Evolutionary conservation across 176 grass and related monocot genomes (phyloP), one percentile per base, ranked within the genome.

Genomic region (Zizania latifolia): DNA sequence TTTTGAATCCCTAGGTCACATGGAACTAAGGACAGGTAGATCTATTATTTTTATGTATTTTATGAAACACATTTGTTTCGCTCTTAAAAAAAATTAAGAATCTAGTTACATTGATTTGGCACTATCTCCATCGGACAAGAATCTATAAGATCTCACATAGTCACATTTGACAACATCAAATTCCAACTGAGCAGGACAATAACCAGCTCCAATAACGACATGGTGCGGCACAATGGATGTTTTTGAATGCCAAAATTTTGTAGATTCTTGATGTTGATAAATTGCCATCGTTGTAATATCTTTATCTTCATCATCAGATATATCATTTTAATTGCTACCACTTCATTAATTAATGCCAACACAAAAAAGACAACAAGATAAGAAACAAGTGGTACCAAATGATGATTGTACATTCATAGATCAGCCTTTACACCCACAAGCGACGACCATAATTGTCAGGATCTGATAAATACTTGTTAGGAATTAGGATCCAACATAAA

Each of bases 401-500:
- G 9, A 56, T 32, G 23, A 10, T 31, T 53, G 64, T 37, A 79
- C 48, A 59, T 66, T 72, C 21, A 65, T 8, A 58, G 34, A 57
- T 66, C 46, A 67, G 6, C 10, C 38, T 82, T 75, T 83, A 65
- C 68, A 85, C 17, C 23, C 54, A 41, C 34, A 41, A 1, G 24
- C 7, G 24, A 0, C 15, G 39, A 36, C 8, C 50, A 59, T 37
- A 67, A 22, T 59, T 74, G 38, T 67, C 69, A 74, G 60, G 37
- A 66, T 85, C 48, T 28, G 46, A 12, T 16, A 10, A 45, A 73
- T 57, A 23, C 19, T 38, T 54, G 43, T 77, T n/a, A n/a, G n/a
- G n/a, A n/a, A n/a, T n/a, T 56, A 85, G 58, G 29, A 74, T 79
- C 21, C 22, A 66, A 28, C 45, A 59, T 35, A 74, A 17, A 46